Conservation (phyloP, 768 basidiomycete genomes). For the Tubosaeta brunneosetosa region DNA sequence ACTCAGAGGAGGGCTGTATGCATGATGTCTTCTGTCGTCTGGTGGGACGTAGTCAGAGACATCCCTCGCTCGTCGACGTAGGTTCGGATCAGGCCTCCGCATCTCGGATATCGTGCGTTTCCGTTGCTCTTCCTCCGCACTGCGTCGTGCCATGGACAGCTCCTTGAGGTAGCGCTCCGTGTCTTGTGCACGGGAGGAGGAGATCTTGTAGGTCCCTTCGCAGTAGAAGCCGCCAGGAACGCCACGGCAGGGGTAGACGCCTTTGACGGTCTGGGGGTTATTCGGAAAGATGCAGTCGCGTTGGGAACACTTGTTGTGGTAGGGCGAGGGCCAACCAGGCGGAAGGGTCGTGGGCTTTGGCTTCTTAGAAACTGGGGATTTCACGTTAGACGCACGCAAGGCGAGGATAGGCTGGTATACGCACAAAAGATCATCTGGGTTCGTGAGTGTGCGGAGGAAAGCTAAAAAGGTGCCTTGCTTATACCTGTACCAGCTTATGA, state of each 20-base stretch:
- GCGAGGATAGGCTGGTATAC: constrained; percentile 4
- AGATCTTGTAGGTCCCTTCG: constrained; percentile 32
- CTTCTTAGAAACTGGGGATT: constrained; percentile 26
- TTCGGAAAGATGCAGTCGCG: constrained; percentile 32
- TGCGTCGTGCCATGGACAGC: constrained; percentile 17
- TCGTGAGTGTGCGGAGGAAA: constrained; percentile 13
- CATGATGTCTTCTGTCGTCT: constrained; percentile 5
- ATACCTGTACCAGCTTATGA: constrained; percentile 23
- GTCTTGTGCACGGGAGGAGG: constrained; percentile 32
- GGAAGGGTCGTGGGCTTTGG: constrained; percentile 27
- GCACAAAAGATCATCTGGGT: constrained; percentile 27
- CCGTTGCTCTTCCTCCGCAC: constrained; percentile 29
- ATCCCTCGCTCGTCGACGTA: constrained; percentile 16
- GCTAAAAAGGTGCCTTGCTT: constrained; percentile 6
- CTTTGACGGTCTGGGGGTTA: constrained; percentile 26
- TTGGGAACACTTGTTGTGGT: constrained; percentile 35
- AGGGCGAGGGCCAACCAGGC: constrained; percentile 33
- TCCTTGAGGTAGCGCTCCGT: constrained; percentile 31
- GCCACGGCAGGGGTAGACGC: constrained; percentile 31
- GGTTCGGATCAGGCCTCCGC: constrained; percentile 20
- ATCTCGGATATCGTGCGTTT: constrained; percentile 25
- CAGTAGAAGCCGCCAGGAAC: constrained; percentile 33
- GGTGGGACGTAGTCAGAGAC: constrained; percentile 1
- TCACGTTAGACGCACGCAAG: not conserved
- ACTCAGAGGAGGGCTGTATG: constrained; percentile 5